A percentile compares a stretch with the other conserved stretches of the same genome.
Conservation (phyloP, 768 basidiomycete genomes). For the Podaxis sp. region DNA sequence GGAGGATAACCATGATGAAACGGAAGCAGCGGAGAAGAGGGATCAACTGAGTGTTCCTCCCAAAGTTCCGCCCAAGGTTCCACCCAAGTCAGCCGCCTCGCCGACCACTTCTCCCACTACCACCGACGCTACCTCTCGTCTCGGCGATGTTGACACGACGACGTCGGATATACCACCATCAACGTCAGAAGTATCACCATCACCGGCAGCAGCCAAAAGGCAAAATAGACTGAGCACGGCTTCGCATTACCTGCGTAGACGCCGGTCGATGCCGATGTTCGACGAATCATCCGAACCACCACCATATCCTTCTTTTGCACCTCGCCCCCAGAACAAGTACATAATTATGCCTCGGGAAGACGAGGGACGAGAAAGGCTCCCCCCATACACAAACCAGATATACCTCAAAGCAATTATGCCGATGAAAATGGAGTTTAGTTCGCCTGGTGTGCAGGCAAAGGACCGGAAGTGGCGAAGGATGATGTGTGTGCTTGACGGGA, state of each 20-base stretch:
- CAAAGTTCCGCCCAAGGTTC: not conserved
- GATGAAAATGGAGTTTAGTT: slow-evolving; percentile 89
- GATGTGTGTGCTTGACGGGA: slow-evolving; percentile 89
- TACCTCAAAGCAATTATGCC: slow-evolving; percentile 81
- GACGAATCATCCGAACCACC: slow-evolving; percentile 58
- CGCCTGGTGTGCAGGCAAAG: slow-evolving; percentile 81
- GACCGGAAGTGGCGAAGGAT: slow-evolving; percentile 92
- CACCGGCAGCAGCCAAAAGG: slow-evolving; percentile 14
- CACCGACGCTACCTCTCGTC: not conserved
- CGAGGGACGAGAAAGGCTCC: slow-evolving; percentile 81
- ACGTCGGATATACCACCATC: not conserved
- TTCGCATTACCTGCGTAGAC: slow-evolving; percentile 46
- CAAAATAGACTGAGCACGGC: slow-evolving; percentile 29
- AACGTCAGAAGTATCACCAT: slow-evolving; percentile 1
- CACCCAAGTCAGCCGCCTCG: not conserved
- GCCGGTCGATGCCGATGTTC: slow-evolving; percentile 71
- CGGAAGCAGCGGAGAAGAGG: not conserved
- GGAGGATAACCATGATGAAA: slow-evolving; percentile 1
- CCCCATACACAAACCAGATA: slow-evolving; percentile 77
- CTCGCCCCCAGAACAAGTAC: slow-evolving; percentile 19
- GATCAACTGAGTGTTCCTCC: not conserved
- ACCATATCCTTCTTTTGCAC: slow-evolving; percentile 53
- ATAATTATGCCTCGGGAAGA: slow-evolving; percentile 60
- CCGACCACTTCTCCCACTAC: not conserved
- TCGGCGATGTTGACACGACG: not conserved